Percentiles rank a stretch among this genome's conserved stretches.
phyloP scores from a whole-genome alignment of 306 rosid species.

The Casuarina cunninghamiana region DNA sequence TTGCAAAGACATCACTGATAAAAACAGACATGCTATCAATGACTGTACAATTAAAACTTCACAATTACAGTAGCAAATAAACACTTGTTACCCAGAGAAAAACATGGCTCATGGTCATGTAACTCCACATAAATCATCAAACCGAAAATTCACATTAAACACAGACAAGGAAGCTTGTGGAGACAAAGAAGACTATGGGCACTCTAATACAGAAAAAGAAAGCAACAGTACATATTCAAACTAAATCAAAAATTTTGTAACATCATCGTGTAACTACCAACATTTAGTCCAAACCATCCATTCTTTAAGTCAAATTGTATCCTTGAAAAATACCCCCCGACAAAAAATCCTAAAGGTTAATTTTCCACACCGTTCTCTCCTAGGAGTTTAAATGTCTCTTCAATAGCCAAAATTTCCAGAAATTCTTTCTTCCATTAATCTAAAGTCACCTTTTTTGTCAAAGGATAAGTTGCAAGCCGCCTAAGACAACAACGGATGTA shows the following conservation, averaged over 20 bases:
- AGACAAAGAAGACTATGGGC: background rate
- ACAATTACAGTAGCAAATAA: conserved; percentile 6
- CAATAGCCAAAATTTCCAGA: too few species aligned
- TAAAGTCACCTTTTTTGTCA: too few species aligned
- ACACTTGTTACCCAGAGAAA: background rate
- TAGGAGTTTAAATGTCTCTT: too few species aligned
- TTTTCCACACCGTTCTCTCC: too few species aligned
- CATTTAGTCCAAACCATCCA: too few species aligned
- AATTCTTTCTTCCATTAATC: too few species aligned
- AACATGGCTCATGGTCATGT: background rate
- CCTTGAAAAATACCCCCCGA: too few species aligned
- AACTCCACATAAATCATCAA: background rate
- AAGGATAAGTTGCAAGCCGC: too few species aligned
- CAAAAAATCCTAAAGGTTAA: too few species aligned
- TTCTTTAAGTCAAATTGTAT: background rate
- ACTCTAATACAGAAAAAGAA: background rate
- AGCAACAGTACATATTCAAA: background rate
- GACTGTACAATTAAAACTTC: conserved; percentile 24
- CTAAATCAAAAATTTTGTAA: background rate
- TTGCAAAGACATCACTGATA: conserved; percentile 82
- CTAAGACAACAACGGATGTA: too few species aligned
- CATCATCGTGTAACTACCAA: background rate
- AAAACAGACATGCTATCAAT: conserved; percentile 29
- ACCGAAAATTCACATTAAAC: background rate
- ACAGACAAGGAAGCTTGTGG: background rate